A percentile compares a stretch with the other conserved stretches of the same genome.
These are phyloP conservation scores for Aotearoamyces nothofagi DNA, from an alignment of 2,329 filamentous ascomycete genomes.

Conservation along the genomic window DNA sequence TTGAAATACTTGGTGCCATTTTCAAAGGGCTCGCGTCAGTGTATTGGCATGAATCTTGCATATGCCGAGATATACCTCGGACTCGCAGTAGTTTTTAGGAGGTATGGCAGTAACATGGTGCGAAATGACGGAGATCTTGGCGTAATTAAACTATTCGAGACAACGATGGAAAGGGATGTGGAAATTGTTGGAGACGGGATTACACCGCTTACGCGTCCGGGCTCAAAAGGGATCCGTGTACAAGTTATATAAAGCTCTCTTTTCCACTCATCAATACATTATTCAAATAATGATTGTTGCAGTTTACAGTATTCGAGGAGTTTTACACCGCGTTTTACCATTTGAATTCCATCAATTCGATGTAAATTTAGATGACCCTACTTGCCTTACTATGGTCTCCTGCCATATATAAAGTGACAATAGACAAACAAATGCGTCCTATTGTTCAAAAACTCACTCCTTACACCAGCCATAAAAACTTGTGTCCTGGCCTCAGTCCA, in stretches of 20 bases:
- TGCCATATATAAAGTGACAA: too few species aligned
- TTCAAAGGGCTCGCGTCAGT: constrained; percentile 25
- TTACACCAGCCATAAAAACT: constrained; percentile 15
- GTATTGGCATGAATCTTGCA: constrained; percentile 21
- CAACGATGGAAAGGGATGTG: constrained; percentile 7
- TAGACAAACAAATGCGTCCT: too few species aligned
- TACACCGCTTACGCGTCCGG: neutral
- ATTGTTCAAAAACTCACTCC: constrained; percentile 19
- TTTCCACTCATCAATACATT: too few species aligned
- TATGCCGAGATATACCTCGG: constrained; percentile 11
- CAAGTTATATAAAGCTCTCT: too few species aligned
- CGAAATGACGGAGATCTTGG: too few species aligned
- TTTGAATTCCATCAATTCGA: too few species aligned
- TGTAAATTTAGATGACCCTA: too few species aligned
- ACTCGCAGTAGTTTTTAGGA: constrained; percentile 6
- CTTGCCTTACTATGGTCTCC: too few species aligned
- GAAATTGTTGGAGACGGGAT: constrained; percentile 4
- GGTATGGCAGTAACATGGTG: constrained; percentile 8
- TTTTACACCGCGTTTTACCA: too few species aligned
- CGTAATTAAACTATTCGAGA: constrained; percentile 7
- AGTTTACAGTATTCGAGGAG: too few species aligned
- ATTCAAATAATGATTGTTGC: too few species aligned
- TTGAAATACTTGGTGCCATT: constrained; percentile 26
- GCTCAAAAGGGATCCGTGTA: neutral
- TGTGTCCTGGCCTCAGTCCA: constrained; percentile 16